Evolutionary conservation across 1,139 yeast genomes (phyloP).

Genomic region (Pichia sp.): DNA sequence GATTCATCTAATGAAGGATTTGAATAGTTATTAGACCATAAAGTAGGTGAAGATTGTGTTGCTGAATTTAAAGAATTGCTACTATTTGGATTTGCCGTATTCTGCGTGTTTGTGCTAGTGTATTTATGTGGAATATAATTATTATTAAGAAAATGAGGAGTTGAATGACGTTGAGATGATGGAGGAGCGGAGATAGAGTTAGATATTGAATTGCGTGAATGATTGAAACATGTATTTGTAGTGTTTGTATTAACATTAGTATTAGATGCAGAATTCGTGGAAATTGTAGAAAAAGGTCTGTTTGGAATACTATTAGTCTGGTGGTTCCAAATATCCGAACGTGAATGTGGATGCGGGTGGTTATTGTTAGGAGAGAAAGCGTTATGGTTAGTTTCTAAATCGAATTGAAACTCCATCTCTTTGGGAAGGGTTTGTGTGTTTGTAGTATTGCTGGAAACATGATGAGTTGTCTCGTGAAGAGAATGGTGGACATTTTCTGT

Average conservation of each 20-base stretch:
- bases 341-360: neutral
- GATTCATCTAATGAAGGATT: neutral
- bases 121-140: neutral
- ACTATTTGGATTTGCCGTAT: neutral
- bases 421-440: no score
- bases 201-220: neutral
- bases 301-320: neutral
- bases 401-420: no score
- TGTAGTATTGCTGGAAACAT: no score
- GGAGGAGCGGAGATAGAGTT: slow-evolving; percentile 8
- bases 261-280: neutral
- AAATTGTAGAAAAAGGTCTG: neutral
- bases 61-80: neutral
- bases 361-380: neutral
- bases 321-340: no score
- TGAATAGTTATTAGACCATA: neutral
- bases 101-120: neutral
- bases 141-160: neutral
- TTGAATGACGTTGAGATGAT: slow-evolving; percentile 7
- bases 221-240: neutral
- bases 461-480: no score
- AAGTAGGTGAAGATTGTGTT: neutral
- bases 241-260: neutral
- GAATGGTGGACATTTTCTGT: no score
- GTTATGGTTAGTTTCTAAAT: no score